Evolutionary conservation across 352 stramenopile species (phyloP).

Genomic region (Globisporangium spiculum): DNA sequence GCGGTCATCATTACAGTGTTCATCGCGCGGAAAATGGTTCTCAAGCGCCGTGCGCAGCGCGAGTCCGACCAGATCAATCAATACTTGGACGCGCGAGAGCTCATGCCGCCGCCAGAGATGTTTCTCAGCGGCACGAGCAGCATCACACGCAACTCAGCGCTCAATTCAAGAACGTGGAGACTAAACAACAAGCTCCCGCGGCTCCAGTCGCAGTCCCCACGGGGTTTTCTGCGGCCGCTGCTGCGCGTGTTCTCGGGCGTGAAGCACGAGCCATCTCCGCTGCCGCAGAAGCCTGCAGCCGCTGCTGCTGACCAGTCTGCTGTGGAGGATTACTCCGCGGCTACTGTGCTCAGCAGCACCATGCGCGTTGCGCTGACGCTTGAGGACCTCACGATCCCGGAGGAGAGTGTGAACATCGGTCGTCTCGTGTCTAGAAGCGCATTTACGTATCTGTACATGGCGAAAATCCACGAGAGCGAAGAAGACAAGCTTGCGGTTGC

Average conservation of each 20-base stretch:
- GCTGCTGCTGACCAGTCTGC: background rate
- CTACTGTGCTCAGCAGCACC: background rate
- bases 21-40: constrained; percentile 13
- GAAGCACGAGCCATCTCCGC: constrained; percentile 4
- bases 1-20: constrained; percentile 16
- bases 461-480: background rate
- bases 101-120: constrained; percentile 1
- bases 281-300: background rate
- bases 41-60: constrained; percentile 14
- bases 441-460: background rate
- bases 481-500: background rate
- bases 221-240: constrained; percentile 12
- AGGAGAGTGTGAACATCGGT: background rate
- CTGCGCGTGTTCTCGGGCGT: constrained; percentile 15
- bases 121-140: constrained; percentile 2
- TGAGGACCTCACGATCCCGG: constrained; percentile 2
- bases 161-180: background rate
- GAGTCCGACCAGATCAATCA: constrained; percentile 20
- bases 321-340: background rate
- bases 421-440: background rate
- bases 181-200: constrained; percentile 8
- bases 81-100: constrained; percentile 12
- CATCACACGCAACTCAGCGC: background rate
- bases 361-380: background rate
- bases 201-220: constrained; percentile 10